Conservation (phyloP, 2,329 filamentous ascomycete species). For the Clarireedia hainanense region DNA sequence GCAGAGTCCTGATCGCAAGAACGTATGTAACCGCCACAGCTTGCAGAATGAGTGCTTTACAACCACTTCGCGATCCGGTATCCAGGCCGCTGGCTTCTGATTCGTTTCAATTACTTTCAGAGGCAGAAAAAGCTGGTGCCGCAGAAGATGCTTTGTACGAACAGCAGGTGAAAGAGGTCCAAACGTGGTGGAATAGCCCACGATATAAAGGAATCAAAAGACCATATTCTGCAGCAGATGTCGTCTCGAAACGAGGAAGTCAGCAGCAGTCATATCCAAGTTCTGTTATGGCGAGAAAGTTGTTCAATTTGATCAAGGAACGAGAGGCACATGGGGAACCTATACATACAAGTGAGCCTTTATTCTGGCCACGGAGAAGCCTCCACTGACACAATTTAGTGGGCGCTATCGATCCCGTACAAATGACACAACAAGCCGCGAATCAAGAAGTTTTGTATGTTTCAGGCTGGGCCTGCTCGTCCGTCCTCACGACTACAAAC, state of each 20-base stretch:
- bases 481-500: slow-evolving; percentile 85
- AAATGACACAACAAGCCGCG: slow-evolving; percentile 97
- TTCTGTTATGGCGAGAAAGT: slow-evolving; percentile 88
- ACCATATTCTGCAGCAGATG: slow-evolving; percentile 82
- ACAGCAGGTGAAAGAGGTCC: slow-evolving; percentile 74
- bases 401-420: slow-evolving; percentile 96
- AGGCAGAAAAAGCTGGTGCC: slow-evolving; percentile 65
- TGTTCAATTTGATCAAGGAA: slow-evolving; percentile 83
- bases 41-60: slow-evolving; percentile 20
- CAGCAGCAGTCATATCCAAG: slow-evolving; percentile 84
- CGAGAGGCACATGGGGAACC: slow-evolving; percentile 72
- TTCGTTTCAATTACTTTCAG: slow-evolving; percentile 77
- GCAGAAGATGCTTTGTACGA: slow-evolving; percentile 83
- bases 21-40: slow-evolving; percentile 20
- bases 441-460: slow-evolving; percentile 96
- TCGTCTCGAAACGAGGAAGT: slow-evolving; percentile 87
- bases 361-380: background rate
- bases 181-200: slow-evolving; percentile 82
- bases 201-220: slow-evolving; percentile 85
- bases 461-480: slow-evolving; percentile 96
- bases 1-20: slow-evolving; percentile 18
- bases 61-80: slow-evolving; percentile 23
- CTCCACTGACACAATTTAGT: slow-evolving; percentile 42
- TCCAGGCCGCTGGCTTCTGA: slow-evolving; percentile 43
- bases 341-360: slow-evolving; percentile 76